Base-by-base conservation (phyloP, 805 yeast genomes). In the Candida qinlingensis region DNA sequence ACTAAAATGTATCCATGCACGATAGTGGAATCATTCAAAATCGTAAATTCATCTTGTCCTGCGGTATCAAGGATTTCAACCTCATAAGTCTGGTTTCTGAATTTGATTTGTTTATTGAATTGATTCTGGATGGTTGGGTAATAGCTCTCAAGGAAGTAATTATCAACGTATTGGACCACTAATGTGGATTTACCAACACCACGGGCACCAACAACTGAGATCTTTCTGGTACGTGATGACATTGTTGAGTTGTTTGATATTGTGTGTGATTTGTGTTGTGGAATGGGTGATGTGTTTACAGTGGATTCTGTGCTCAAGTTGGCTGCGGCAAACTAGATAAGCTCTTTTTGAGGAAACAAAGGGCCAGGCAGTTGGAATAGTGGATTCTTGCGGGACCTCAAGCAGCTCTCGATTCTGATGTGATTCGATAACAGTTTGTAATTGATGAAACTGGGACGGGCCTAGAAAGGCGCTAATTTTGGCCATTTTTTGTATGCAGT, bases 51-150 rank as follows among this genome's bases (percentile, higher is more conserved):
- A 66, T 89, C 96, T 70, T 88, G 95, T 7, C 97, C 97, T 1
- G 96, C 96, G 0, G 97, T 90, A 62, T 90, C 97, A 51, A 89
- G 71, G 46, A 90, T 86, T 64, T 89, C 96, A 28, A 91, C 79
- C 46, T 83, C 82, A 63, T 85, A 90, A 46, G 84, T 87, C 56
- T 81, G 84, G 52, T 85, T 85, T 52, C 85, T 79, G 64, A 84
- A 79, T 27, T 46, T 46, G 42, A 44, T 41, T 27, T 43, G 50
- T 33, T 49, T 45, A 48, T 41, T 51, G 47, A 44, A 49, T 40
- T 44, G 52, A 36, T 50, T 52, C 28, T 46, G 51, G 36, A 46
- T 52, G 6, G 97, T 90, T 31, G 97, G 97, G 65, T 88, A 90
- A 67, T 90, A 89, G 34, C 85, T 76, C 65, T 90, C 97, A 27